Base-by-base conservation (phyloP, 768 basidiomycete species). In the Pleurotus pulmonarius region DNA sequence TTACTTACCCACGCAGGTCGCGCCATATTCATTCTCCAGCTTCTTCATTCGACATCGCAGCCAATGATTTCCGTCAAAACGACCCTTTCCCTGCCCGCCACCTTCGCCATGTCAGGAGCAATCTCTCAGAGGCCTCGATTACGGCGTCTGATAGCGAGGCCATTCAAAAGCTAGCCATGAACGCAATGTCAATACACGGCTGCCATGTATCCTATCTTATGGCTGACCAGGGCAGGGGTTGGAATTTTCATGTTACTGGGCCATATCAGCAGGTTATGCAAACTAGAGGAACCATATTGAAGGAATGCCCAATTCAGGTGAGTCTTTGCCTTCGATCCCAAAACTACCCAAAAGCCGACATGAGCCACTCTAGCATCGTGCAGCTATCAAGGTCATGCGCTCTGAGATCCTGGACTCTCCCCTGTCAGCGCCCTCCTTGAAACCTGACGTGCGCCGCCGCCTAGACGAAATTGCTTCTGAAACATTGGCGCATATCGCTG, bases 401-500 rank as follows among this genome's bases (percentile, higher is more conserved):
- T 90, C 92, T 25, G 95, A 98, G 69, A 90, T 98, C 57, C 86
- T 98, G 49, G 94, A 97, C 70, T 85, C 86, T 51, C 86, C 85
- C 55, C 81, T 86, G 60, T 86, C 86, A 41, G 86, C 88, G 72
- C 91, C 90, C 5, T 69, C 83, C 5, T 80, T 96, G 64, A 95
- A 94, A 70, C 75, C 84, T 0, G 87, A 92, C 61, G 90, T 95
- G 37, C 83, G 89, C 53, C 83, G 84, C 49, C 84, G 87, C 55
- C 82, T 98, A n/a, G 94, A 97, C 69, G 92, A 96, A 66, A 92
- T 98, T 66, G 95, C 94, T 25, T 86, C 88, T 2, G 89, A 92
- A 66, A 95, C 93, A n/a, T 77, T 85, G 58, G 93, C 95, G 7
- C 92, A 94, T 69, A 93, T 98, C 66, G 88, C 94, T 22, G 94